phyloP scores from a whole-genome alignment of 176 grass and related monocot species.

The Calamus simplicifolius region DNA sequence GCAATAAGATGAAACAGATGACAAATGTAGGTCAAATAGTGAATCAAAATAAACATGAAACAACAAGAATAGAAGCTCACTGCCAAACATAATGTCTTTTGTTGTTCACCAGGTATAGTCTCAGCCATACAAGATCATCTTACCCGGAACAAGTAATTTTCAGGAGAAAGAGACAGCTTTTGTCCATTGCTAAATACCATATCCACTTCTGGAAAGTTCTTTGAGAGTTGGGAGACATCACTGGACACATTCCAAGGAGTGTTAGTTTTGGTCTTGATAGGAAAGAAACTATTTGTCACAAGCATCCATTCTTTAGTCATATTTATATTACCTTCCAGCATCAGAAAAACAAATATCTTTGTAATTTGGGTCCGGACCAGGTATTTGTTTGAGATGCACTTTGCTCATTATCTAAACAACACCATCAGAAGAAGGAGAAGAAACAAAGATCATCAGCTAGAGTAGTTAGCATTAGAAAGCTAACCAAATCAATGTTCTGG shows the following conservation, averaged over 20 bases:
- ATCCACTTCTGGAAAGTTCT: slow-evolving; percentile 77
- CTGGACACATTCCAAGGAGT: slow-evolving; percentile 23
- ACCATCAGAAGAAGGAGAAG: not conserved
- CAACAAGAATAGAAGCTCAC: too few species aligned
- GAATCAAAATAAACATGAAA: not conserved
- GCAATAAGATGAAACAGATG: slow-evolving; percentile 6
- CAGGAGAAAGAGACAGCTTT: slow-evolving; percentile 88
- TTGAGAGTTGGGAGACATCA: slow-evolving; percentile 55
- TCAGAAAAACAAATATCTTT: slow-evolving; percentile 98
- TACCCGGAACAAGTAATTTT: slow-evolving; percentile 99
- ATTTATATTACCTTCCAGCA: slow-evolving; percentile 67
- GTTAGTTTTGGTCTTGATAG: too few species aligned
- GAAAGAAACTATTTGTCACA: too few species aligned
- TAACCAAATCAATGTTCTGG: too few species aligned
- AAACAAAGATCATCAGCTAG: too few species aligned
- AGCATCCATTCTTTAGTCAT: not conserved
- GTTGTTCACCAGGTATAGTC: too few species aligned
- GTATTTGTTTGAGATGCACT: slow-evolving; percentile 81
- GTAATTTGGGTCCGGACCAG: slow-evolving; percentile 95
- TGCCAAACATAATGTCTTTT: too few species aligned
- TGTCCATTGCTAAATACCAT: slow-evolving; percentile 98
- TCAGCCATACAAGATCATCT: not conserved
- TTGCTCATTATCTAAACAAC: slow-evolving; percentile 58
- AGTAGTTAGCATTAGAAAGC: too few species aligned
- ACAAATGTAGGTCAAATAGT: not conserved